A percentile compares a stretch with the other conserved stretches of the same genome.
phyloP scores from a whole-genome alignment of 2,329 filamentous ascomycete species.

The Calonectria naviculata region DNA sequence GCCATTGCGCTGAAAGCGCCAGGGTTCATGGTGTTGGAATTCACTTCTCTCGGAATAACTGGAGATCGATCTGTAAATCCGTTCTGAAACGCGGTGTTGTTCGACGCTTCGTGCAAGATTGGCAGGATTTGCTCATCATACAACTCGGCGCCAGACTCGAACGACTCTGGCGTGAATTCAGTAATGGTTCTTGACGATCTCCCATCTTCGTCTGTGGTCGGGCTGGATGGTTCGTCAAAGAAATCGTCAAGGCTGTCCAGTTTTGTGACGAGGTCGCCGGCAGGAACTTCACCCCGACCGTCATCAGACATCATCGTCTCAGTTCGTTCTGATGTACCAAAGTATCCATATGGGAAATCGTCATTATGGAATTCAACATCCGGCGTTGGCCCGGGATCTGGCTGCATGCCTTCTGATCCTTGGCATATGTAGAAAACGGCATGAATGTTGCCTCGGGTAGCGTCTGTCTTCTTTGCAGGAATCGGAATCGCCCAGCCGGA shows the following conservation, averaged over 20 bases:
- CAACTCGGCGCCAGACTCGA: slow-evolving; percentile 81
- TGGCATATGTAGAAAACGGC: slow-evolving; percentile 96
- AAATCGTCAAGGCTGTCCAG: slow-evolving; percentile 85
- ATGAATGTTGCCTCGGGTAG: slow-evolving; percentile 91
- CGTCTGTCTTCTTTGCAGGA: slow-evolving; percentile 88
- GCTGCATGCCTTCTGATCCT: slow-evolving; percentile 67
- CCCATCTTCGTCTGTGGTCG: slow-evolving; percentile 68
- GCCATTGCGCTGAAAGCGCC: slow-evolving; percentile 64
- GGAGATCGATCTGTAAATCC: slow-evolving; percentile 82
- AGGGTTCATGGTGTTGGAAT: slow-evolving; percentile 71
- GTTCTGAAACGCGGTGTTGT: slow-evolving; percentile 85
- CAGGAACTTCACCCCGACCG: slow-evolving; percentile 73
- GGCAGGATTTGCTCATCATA: slow-evolving; percentile 95
- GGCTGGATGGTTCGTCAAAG: slow-evolving; percentile 76
- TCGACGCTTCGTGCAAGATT: slow-evolving; percentile 87
- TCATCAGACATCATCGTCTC: slow-evolving; percentile 96
- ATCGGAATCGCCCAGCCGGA: slow-evolving; percentile 97
- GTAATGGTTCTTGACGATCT: slow-evolving; percentile 72
- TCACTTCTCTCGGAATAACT: slow-evolving; percentile 68
- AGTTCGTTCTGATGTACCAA: slow-evolving; percentile 77
- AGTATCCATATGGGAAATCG: slow-evolving; percentile 86
- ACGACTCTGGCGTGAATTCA: slow-evolving; percentile 72
- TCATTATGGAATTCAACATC: slow-evolving; percentile 95
- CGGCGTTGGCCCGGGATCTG: slow-evolving; percentile 76
- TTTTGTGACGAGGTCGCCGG: slow-evolving; percentile 82